Evolutionary conservation across 805 yeast genomes (phyloP), one percentile per base, ranked within the genome.

Genomic region (Pichia occidentalis): DNA sequence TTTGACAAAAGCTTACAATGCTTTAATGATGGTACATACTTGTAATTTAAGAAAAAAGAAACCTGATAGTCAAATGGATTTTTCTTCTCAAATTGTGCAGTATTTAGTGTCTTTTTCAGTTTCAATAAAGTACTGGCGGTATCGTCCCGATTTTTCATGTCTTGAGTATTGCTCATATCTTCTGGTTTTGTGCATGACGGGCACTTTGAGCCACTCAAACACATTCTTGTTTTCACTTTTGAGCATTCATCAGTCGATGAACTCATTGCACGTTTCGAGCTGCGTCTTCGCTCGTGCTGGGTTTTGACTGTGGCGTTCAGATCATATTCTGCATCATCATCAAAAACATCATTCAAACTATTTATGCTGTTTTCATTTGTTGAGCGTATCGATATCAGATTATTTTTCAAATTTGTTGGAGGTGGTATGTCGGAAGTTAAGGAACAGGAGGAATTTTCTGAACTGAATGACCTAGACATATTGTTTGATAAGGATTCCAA

Each of bases 231-330:
- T 24, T 58, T 46, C 12, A 50, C 38, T 30, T 53, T 54, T 19
- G 50, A 54, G 28, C 52, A 37, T 26, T 56, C 61, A 22, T 54
- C 62, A 8, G 48, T 44, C 1, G 60, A 48, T 3, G 56, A 52
- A 23, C 58, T 53, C 32, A 54, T 57, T 9, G 59, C 50, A 27
- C 60, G 40, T 29, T 57, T 52, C 16, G 50, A 44, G 34, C 56
- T 35, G 11, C 54, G 34, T 22, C 53, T 43, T 24, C 23, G 14
- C 17, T 30, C 29, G 2, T 14, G 22, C 18, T 29, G 13, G 10
- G 7, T 26, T 18, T 24, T 5, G 4, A 29, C 26, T n/a, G 29
- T 26, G 5, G 8, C 27, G 5, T 6, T 21, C 14, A 7, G 19
- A 1, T 31, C 40, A 9, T 22, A 27, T 16, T 13, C n/a, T 32